Percentiles rank a stretch among this genome's conserved stretches.
phyloP scores from a whole-genome alignment of 768 basidiomycete genomes.

The Dioszegia crocea region DNA sequence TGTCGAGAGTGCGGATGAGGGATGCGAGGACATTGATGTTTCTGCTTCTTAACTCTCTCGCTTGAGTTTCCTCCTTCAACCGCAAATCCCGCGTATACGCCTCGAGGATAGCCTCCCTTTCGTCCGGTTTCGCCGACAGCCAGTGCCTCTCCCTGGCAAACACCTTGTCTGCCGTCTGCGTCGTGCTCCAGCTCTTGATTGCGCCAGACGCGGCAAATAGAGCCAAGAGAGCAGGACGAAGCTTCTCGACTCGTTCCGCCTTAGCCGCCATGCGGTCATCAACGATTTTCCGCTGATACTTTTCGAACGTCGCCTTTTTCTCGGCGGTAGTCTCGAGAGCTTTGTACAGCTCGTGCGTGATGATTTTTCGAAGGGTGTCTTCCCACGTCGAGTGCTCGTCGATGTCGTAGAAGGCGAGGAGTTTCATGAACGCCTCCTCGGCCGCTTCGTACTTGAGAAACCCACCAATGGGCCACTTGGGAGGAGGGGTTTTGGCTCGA shows the following conservation, averaged over 20 bases:
- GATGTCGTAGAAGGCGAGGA: slow-evolving; percentile 82
- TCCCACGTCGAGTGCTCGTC: slow-evolving; percentile 97
- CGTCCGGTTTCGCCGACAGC: slow-evolving; percentile 73
- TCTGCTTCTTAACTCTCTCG: slow-evolving; percentile 51
- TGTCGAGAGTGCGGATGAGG: slow-evolving; percentile 78
- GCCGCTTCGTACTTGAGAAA: slow-evolving; percentile 82
- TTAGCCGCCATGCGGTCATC: slow-evolving; percentile 81
- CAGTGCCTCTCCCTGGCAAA: slow-evolving; percentile 86
- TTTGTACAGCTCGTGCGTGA: slow-evolving; percentile 96
- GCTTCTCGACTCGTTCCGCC: slow-evolving; percentile 73
- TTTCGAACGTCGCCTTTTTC: slow-evolving; percentile 90
- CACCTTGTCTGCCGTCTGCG: slow-evolving; percentile 72
- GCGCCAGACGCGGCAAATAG: slow-evolving; percentile 73
- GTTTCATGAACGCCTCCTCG: slow-evolving; percentile 87
- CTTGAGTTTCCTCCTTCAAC: slow-evolving; percentile 66
- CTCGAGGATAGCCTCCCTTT: slow-evolving; percentile 81
- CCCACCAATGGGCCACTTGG: slow-evolving; percentile 58
- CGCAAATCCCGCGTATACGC: slow-evolving; percentile 84
- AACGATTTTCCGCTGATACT: slow-evolving; percentile 75
- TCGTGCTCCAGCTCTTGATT: slow-evolving; percentile 8
- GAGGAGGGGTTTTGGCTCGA: slow-evolving; percentile 6
- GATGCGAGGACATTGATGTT: slow-evolving; percentile 77
- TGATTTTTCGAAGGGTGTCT: slow-evolving; percentile 93
- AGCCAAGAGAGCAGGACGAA: slow-evolving; percentile 78
- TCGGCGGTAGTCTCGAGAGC: slow-evolving; percentile 87